Percentiles rank a stretch among this genome's conserved stretches.
Evolutionary conservation across 305 asterid species (phyloP).

Genomic region (Ajuga reptans): DNA sequence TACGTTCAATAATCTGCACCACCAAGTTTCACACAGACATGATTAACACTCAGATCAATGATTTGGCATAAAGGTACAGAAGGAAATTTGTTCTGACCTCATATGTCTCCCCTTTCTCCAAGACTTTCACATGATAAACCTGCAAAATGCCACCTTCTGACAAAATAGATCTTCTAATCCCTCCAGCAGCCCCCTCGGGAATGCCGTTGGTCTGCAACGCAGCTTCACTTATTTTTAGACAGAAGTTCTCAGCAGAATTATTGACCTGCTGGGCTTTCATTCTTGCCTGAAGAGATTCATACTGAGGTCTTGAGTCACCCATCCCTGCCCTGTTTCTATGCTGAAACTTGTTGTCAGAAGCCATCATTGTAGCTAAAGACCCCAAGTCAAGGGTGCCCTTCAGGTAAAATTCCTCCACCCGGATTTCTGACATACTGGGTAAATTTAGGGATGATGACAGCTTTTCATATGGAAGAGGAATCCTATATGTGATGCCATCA

Average conservation of each 20-base stretch:
- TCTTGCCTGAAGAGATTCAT: conserved; percentile 83
- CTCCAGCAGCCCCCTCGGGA: conserved; percentile 97
- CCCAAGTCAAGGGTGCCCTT: conserved; percentile 98
- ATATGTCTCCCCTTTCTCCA: conserved; percentile 97
- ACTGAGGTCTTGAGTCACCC: conserved; percentile 67
- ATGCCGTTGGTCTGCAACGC: conserved; percentile 63
- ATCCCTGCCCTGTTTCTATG: conserved; percentile 54
- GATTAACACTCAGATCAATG: conserved; percentile 20
- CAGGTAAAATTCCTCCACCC: conserved; percentile 81
- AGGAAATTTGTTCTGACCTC: conserved; percentile 55
- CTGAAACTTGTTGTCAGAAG: conserved; percentile 59
- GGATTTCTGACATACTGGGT: conserved; percentile 73
- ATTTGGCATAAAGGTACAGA: conserved; percentile 4
- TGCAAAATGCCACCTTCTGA: conserved; percentile 86
- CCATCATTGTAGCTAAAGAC: conserved; percentile 91
- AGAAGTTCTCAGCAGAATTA: conserved; percentile 50
- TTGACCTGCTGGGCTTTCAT: conserved; percentile 47
- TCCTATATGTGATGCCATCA: conserved; percentile 79
- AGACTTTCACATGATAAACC: conserved; percentile 86
- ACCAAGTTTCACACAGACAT: conserved; percentile 22
- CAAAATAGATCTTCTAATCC: conserved; percentile 66
- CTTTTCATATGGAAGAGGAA: conserved; percentile 85
- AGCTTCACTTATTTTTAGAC: conserved; percentile 67
- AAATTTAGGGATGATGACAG: conserved; percentile 58
- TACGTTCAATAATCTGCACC: conserved; percentile 90